Evolutionary conservation across 768 basidiomycete genomes (phyloP).

Genomic region (Ramaria sp.): DNA sequence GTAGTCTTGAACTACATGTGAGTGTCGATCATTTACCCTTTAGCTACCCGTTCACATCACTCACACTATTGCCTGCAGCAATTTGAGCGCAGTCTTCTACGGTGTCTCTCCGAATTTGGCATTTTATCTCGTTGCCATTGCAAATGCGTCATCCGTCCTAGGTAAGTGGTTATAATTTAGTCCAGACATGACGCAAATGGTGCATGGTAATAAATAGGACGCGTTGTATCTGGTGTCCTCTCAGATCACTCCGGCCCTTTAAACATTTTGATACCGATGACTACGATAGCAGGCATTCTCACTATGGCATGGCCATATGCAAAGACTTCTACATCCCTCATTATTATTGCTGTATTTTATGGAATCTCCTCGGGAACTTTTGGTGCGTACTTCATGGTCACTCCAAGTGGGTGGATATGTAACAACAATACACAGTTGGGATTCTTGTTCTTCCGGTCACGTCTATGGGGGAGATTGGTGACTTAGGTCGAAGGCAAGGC

Average conservation of each 20-base stretch:
- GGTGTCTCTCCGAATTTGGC: constrained; percentile 24
- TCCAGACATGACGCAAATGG: neutral
- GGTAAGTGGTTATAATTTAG: constrained; percentile 21
- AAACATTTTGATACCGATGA: constrained; percentile 61
- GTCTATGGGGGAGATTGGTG: constrained; percentile 45
- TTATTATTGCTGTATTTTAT: constrained; percentile 6
- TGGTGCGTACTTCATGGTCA: constrained; percentile 6
- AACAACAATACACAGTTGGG: constrained; percentile 23
- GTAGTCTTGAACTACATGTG: constrained; percentile 8
- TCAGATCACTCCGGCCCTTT: constrained; percentile 36
- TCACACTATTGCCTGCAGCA: neutral
- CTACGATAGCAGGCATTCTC: constrained; percentile 39
- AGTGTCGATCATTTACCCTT: neutral
- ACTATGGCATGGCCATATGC: constrained; percentile 69
- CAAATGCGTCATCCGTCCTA: constrained; percentile 60
- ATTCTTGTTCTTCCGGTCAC: constrained; percentile 48
- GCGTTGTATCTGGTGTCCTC: constrained; percentile 17
- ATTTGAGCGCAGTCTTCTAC: constrained; percentile 32
- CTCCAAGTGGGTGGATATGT: neutral
- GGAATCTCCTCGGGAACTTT: constrained; percentile 49
- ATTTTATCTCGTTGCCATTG: constrained; percentile 43
- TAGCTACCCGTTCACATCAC: neutral
- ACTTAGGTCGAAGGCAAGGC: constrained; percentile 56
- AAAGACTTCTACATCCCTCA: constrained; percentile 23
- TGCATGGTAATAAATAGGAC: constrained; percentile 12